A percentile compares a stretch with the other conserved stretches of the same genome.
Conservation (phyloP, 1,139 yeast species). For the Yamadazyma spencermartinsiae region DNA sequence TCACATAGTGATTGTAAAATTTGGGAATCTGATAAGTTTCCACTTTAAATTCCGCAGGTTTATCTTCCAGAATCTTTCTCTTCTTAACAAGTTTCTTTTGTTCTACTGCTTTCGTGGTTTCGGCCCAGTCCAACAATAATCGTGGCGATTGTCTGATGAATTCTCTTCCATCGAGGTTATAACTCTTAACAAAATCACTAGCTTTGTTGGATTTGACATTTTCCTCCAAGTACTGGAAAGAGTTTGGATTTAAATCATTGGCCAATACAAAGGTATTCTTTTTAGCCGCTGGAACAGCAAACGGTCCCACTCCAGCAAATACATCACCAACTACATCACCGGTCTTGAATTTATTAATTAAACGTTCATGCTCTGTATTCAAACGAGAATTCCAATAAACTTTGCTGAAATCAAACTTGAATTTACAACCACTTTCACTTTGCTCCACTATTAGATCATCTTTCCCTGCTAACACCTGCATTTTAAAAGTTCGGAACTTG, state of each 20-base stretch:
- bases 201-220: conserved; percentile 71
- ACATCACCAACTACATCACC: conserved; percentile 88
- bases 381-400: conserved; percentile 98
- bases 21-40: conserved; percentile 52
- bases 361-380: conserved; percentile 88
- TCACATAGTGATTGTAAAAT: conserved; percentile 71
- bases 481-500: conserved; percentile 84
- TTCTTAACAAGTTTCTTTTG: conserved; percentile 31
- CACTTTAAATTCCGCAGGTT: conserved; percentile 29
- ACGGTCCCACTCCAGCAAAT: conserved; percentile 99
- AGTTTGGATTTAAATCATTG: conserved; percentile 90
- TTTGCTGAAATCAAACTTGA: conserved; percentile 84
- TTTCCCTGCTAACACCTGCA: conserved; percentile 91
- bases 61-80: conserved; percentile 30
- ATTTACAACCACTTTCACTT: conserved; percentile 81
- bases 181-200: conserved; percentile 56
- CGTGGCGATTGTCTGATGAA: conserved; percentile 66
- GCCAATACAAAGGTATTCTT: conserved; percentile 79
- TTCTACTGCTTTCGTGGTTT: conserved; percentile 23
- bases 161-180: conserved; percentile 79
- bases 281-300: conserved; percentile 94
- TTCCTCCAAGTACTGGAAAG: conserved; percentile 64
- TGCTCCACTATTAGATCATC: conserved; percentile 78
- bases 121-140: conserved; percentile 45
- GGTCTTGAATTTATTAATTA: conserved; percentile 60